Percentiles rank a stretch among this genome's conserved stretches.
These are phyloP conservation scores for Lachnellula cervina DNA, from an alignment of 2,329 filamentous ascomycete species.

Conservation along the genomic window DNA sequence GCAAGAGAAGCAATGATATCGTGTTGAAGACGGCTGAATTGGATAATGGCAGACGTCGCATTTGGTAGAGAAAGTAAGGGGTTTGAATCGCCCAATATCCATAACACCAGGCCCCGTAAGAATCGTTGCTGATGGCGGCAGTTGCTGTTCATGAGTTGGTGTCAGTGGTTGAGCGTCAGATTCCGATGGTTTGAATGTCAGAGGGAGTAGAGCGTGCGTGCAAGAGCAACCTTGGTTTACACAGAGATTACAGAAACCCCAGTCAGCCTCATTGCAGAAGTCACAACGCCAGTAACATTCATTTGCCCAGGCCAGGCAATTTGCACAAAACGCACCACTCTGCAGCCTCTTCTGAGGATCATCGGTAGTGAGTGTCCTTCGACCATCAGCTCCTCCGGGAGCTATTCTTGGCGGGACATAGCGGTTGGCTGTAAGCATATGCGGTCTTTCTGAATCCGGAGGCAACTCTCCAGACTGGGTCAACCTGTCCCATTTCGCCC, in stretches of 20 bases:
- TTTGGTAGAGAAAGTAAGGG: constrained; percentile 65
- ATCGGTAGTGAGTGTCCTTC: constrained; percentile 57
- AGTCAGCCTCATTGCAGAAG: constrained; percentile 83
- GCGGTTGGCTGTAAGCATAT: constrained; percentile 54
- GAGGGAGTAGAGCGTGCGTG: constrained; percentile 73
- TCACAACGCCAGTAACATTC: constrained; percentile 88
- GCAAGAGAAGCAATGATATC: constrained; percentile 79
- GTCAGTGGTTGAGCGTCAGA: constrained; percentile 34
- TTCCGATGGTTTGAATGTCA: constrained; percentile 53
- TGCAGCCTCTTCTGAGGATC: constrained; percentile 65
- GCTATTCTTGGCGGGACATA: constrained; percentile 47
- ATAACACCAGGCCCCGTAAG: constrained; percentile 43
- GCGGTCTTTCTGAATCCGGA: constrained; percentile 43
- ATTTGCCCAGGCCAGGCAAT: constrained; percentile 69
- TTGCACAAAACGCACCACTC: constrained; percentile 78
- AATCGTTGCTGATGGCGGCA: constrained; percentile 42
- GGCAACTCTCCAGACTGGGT: constrained; percentile 29
- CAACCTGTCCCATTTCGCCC: constrained; percentile 58
- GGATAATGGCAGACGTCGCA: constrained; percentile 74
- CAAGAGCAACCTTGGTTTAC: constrained; percentile 79
- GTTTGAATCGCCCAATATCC: constrained; percentile 52
- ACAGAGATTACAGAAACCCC: constrained; percentile 88
- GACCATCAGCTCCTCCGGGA: constrained; percentile 49
- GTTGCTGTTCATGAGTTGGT: constrained; percentile 40
- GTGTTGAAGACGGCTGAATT: constrained; percentile 63